Base-by-base conservation (phyloP, 2,329 filamentous ascomycete species). In the Grosmannia clavigera region DNA sequence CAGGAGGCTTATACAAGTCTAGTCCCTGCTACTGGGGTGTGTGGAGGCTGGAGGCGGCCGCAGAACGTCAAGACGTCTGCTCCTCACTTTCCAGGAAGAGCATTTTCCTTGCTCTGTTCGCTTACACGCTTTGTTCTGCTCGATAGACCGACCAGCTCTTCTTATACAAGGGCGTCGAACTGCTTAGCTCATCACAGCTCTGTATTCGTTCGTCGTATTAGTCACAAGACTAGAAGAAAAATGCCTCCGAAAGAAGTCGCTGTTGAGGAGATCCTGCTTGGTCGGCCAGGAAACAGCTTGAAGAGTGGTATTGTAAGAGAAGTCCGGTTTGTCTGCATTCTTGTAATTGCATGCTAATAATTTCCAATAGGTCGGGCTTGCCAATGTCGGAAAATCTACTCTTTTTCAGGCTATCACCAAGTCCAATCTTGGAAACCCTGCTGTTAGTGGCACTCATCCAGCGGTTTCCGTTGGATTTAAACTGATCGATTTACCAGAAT, bases 371-470 rank as follows among this genome's bases (percentile, higher is more conserved):
- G 91, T 99, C 76, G 94, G 94, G 78, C 86, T 99, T 70, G 94
- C 94, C 75, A 99, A 99, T 76, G 95, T 99, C 69, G 94, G 94
- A 76, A 99, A 99, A 81, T 99, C 94, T 67, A 99, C 95, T 40
- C 85, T 99, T 70, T 99, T 99, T 84, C 95, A 99, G 81, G 91
- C 94, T 72, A 96, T 99, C 77, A 99, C 94, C 73, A 97, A 96
- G 81, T 96, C 88, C 76, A 85, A 85, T 66, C 86, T 99, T 70
- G 94, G 95, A 78, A 99, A 97, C 80, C 95, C 95, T 69, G 94
- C 94, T 79, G 86, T 90, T 81, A 2, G 57, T 57, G 75, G n/a
- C 19, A 53, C 53, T 7, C 6, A 19, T 38, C 11, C 25, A 5
- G 3, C 22, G 14, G 0, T 57, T 1, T 22, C 11, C 11, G 16